Conservation (phyloP, 75 land plant genomes). For the Pinus tabuliformis region DNA sequence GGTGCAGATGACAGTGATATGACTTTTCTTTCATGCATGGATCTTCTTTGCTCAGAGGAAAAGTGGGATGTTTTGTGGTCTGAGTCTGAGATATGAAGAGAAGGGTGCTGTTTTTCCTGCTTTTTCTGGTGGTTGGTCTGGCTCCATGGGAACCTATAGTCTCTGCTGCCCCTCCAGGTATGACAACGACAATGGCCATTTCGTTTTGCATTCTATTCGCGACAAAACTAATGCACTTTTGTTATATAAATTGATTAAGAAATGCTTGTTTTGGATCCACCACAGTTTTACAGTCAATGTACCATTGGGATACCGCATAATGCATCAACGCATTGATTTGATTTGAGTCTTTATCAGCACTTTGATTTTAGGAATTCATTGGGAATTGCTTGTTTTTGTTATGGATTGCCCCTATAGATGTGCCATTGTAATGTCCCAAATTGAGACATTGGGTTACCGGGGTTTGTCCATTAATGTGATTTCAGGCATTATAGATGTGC, state of each 20-base stretch:
- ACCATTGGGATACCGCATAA: too few relatives aligned
- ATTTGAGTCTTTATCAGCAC: too few relatives aligned
- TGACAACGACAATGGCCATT: background rate
- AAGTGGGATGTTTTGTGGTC: slow-evolving; percentile 1
- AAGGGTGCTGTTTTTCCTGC: background rate
- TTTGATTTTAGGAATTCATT: too few relatives aligned
- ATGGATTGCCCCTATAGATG: background rate
- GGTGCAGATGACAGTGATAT: background rate
- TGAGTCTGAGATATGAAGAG: slow-evolving; percentile 9
- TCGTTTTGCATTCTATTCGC: background rate
- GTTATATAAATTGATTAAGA: background rate
- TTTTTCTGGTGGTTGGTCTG: background rate
- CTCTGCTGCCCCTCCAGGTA: slow-evolving; percentile 9
- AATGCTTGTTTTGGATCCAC: background rate
- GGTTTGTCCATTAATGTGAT: background rate
- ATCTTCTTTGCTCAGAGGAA: slow-evolving; percentile 4
- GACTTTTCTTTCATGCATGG: slow-evolving; percentile 1
- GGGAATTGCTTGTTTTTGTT: too few relatives aligned
- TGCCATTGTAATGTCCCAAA: background rate
- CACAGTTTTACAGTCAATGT: background rate
- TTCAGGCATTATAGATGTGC: slow-evolving; percentile 33
- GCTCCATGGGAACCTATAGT: background rate
- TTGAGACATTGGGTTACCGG: background rate
- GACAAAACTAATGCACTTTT: background rate
- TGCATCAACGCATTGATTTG: too few relatives aligned